Percentiles rank a stretch among this genome's conserved stretches.
Evolutionary conservation across 2,329 filamentous ascomycete species (phyloP).

Genomic region (Fusarium protoensiforme): DNA sequence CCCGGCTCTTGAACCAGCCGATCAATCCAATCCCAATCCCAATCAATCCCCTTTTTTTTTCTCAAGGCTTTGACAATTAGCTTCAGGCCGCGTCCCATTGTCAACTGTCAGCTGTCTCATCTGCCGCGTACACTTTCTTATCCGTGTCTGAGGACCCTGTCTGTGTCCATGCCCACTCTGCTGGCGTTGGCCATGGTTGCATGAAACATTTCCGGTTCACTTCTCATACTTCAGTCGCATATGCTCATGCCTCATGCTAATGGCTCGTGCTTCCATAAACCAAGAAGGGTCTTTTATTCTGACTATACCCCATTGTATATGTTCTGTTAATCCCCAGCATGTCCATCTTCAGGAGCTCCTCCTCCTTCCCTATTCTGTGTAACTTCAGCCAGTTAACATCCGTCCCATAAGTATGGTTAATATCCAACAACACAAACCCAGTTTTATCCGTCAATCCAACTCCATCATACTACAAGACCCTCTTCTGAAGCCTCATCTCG

Average conservation of each 20-base stretch:
- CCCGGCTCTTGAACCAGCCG: slow-evolving; percentile 11
- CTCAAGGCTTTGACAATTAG: slow-evolving; percentile 4
- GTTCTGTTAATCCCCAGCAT: slow-evolving; percentile 21
- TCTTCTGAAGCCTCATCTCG: slow-evolving; percentile 65
- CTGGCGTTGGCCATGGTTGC: not conserved
- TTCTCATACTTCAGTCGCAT: slow-evolving; percentile 16
- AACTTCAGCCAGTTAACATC: slow-evolving; percentile 16
- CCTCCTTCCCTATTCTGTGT: slow-evolving; percentile 1
- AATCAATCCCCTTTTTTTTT: not conserved
- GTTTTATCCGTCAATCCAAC: slow-evolving; percentile 18
- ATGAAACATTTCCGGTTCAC: slow-evolving; percentile 10
- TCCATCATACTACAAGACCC: slow-evolving; percentile 52
- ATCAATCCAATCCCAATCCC: slow-evolving; percentile 7
- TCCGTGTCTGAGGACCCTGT: not conserved
- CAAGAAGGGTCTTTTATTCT: slow-evolving; percentile 16
- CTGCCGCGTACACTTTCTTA: slow-evolving; percentile 1
- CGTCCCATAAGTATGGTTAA: slow-evolving; percentile 5
- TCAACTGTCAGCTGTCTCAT: slow-evolving; percentile 6
- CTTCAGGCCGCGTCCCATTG: slow-evolving; percentile 6
- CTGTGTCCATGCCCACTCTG: not conserved
- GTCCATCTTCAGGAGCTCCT: slow-evolving; percentile 8
- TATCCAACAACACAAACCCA: slow-evolving; percentile 27
- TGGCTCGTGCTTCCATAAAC: slow-evolving; percentile 13
- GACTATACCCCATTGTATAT: slow-evolving; percentile 24
- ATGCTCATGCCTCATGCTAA: slow-evolving; percentile 8